Base-by-base conservation (phyloP, 1,284 basidiomycete genomes). In the Trametes pubescens region DNA sequence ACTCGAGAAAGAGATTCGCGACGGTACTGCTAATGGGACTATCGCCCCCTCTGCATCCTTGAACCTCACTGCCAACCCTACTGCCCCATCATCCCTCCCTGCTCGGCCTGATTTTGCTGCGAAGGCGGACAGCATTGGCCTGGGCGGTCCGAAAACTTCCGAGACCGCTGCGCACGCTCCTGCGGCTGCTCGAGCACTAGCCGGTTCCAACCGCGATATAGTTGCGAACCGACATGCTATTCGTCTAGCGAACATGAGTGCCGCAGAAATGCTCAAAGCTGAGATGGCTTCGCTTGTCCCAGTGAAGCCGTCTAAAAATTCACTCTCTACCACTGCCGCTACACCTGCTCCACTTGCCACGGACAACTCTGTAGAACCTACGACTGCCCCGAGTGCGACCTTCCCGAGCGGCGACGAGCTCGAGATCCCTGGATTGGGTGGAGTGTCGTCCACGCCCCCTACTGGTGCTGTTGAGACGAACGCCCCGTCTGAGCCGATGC, bases 181-280 rank as follows among this genome's bases (percentile, higher is more conserved):
- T 57, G 80, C 81, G 57, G 90, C 89, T 59, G 81, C 83, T 53
- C 89, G 84, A 71, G 90, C 91, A 38, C 81, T 88, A 51, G 91
- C 86, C 51, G 91, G 91, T 26, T 92, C 91, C 34, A 95, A 96
- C 78, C 85, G 86, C 69, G 94, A 96, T 75, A 87, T 96, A 61
- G 93, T 96, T 48, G 89, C 90, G 59, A 97, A 97, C 75, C 87
- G 94, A 61, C 86, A 86, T 69, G 93, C 93, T 24, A 95, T 97
- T 69, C 88, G 96, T 62, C 91, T 98, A 87, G 97, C 96, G 16
- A 99, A 99, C 75, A 88, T 98, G 85, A 94, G 89, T 79, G 97
- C 97, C 49, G 96, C 96, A 62, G 94, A 98, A 74, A 88, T 91
- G 75, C 83, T 99, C 70, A 96, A 95, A 79, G 96, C 95, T 57